Evolutionary conservation across 441 rosid species (phyloP).

Genomic region (Viola pubescens): DNA sequence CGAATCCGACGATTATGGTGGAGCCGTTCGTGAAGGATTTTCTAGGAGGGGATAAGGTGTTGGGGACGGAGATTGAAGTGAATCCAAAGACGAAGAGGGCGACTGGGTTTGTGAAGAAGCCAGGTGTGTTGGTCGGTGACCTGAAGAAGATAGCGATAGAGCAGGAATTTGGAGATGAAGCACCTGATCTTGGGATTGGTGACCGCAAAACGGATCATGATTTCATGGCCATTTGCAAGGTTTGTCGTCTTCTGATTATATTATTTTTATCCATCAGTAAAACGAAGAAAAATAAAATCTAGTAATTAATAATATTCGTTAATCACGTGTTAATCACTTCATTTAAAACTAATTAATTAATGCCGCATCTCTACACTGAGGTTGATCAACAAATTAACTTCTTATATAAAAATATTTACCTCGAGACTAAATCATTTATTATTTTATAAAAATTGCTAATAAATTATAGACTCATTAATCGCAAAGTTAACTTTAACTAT

Average conservation of each 20-base stretch:
- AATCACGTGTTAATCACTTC: no score
- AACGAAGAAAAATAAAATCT: no score
- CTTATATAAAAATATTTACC: no score
- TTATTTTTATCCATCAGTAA: no score
- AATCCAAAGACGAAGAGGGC: conserved; percentile 80
- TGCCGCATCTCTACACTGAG: no score
- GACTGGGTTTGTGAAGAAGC: conserved; percentile 83
- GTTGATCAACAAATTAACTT: no score
- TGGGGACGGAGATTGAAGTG: conserved; percentile 94
- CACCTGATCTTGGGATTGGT: conserved; percentile 83
- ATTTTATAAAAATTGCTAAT: no score
- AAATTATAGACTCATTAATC: no score
- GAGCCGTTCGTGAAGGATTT: conserved; percentile 88
- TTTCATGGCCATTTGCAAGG: conserved; percentile 98
- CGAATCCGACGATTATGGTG: conserved; percentile 90
- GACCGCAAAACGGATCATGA: conserved; percentile 87
- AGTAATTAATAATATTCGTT: no score
- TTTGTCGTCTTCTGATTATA: conserved; percentile 10
- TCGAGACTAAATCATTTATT: no score
- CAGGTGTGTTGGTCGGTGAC: conserved; percentile 76
- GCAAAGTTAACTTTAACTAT: no score
- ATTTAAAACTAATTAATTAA: no score
- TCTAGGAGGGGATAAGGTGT: conserved; percentile 78
- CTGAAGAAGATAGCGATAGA: conserved; percentile 66
- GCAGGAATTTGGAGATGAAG: conserved; percentile 64